Conservation (phyloP, 1,284 basidiomycete species). For the Fomes fomentarius region DNA sequence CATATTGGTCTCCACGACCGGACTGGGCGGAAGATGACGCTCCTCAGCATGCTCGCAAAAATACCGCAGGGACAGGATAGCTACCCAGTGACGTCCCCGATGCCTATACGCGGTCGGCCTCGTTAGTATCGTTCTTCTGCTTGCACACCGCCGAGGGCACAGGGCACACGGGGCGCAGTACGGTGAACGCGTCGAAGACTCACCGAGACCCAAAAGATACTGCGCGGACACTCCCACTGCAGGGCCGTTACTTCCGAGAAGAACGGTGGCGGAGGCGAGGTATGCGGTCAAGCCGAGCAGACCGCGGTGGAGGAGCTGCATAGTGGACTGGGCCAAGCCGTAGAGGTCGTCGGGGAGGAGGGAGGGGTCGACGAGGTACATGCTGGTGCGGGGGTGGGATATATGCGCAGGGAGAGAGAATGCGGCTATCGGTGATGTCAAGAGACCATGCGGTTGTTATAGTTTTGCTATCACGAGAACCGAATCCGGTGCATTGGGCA, state of each 20-base stretch:
- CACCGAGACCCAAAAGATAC: conserved; percentile 63
- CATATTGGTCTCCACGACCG: conserved; percentile 79
- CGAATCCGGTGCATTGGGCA: not conserved
- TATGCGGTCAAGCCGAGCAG: conserved; percentile 31
- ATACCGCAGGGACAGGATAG: conserved; percentile 5
- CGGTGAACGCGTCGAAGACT: conserved; percentile 29
- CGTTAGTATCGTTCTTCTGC: not conserved
- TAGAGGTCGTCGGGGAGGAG: conserved; percentile 27
- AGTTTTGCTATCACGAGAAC: not conserved
- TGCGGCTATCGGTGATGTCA: not conserved
- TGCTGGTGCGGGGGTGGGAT: conserved; percentile 6
- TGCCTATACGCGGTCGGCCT: conserved; percentile 44
- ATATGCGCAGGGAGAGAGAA: conserved; percentile 7
- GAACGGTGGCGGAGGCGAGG: conserved; percentile 26
- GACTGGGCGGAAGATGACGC: conserved; percentile 42
- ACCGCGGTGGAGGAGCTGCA: conserved; percentile 27
- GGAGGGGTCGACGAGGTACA: conserved; percentile 32
- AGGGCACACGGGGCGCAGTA: no score
- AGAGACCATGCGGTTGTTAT: conserved; percentile 13
- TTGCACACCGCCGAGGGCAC: no score
- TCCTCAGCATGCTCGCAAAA: not conserved
- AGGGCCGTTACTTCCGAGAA: conserved; percentile 17
- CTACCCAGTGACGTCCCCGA: conserved; percentile 80
- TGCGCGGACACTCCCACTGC: conserved; percentile 34
- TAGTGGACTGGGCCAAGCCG: conserved; percentile 25